phyloP scores from a whole-genome alignment of 1,139 yeast genomes.

The Suhomyces bokatorum region DNA sequence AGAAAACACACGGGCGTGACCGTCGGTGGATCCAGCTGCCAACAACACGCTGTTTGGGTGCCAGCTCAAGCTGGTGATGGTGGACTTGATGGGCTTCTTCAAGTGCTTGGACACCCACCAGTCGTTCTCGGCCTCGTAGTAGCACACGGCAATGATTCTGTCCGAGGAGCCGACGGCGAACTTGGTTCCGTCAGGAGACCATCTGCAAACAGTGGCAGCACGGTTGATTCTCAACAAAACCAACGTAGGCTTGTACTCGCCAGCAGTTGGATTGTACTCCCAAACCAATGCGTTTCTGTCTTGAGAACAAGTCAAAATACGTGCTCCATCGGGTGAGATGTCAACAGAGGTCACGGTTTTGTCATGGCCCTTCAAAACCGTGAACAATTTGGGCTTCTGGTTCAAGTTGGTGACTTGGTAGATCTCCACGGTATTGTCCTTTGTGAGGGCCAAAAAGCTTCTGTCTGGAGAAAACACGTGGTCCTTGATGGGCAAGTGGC shows the following conservation, averaged over 20 bases:
- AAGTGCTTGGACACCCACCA: constrained; percentile 99
- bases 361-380: constrained; percentile 81
- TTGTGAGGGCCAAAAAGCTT: constrained; percentile 75
- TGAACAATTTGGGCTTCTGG: constrained; percentile 51
- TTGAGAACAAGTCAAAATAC: constrained; percentile 94
- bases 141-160: constrained; percentile 90
- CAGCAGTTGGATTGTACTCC: constrained; percentile 61
- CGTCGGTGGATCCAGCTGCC: constrained; percentile 93
- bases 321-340: constrained; percentile 76
- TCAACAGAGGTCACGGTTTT: constrained; percentile 95
- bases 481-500: constrained; percentile 85
- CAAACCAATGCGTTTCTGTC: constrained; percentile 97
- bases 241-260: constrained; percentile 76
- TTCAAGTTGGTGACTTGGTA: constrained; percentile 50
- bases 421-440: constrained; percentile 72
- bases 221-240: constrained; percentile 89
- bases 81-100: constrained; percentile 88
- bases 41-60: constrained; percentile 89
- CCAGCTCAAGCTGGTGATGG: constrained; percentile 86
- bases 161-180: constrained; percentile 98
- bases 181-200: constrained; percentile 93
- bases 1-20: constrained; percentile 92
- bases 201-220: constrained; percentile 89
- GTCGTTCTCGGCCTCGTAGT: constrained; percentile 92
- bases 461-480: constrained; percentile 80